Conservation (phyloP, 306 rosid species). For the Lithocarpus polystachyus region DNA sequence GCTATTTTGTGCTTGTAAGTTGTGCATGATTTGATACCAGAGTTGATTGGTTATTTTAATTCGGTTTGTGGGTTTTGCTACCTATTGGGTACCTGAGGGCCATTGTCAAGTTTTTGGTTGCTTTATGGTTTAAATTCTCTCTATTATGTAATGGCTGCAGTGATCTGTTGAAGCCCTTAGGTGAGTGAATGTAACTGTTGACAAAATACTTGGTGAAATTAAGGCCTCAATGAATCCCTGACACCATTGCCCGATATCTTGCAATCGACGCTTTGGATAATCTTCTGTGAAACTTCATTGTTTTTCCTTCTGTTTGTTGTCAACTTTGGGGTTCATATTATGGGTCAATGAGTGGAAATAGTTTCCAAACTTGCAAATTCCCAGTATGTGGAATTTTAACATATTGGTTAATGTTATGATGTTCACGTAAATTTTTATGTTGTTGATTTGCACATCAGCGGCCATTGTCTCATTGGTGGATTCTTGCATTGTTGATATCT, state of each 20-base stretch:
- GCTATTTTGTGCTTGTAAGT: neutral
- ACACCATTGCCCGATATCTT: neutral
- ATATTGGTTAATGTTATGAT: neutral
- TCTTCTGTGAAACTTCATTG: neutral
- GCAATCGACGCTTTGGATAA: neutral
- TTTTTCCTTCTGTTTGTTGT: neutral
- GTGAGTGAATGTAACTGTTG: neutral
- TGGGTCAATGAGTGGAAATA: neutral
- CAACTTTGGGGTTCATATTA: neutral
- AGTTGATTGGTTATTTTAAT: neutral
- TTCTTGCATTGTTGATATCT: neutral
- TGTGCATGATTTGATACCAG: neutral
- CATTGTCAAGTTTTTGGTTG: neutral
- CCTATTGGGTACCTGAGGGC: neutral
- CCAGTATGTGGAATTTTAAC: neutral
- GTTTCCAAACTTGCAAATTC: neutral
- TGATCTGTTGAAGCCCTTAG: neutral
- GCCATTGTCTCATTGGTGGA: neutral
- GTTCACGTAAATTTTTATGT: neutral
- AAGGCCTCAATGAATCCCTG: neutral
- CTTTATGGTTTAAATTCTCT: neutral
- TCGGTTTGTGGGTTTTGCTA: neutral
- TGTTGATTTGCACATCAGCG: neutral
- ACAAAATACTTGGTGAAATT: neutral
- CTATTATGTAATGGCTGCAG: neutral